Evolutionary conservation across 1,284 basidiomycete species (phyloP).

Genomic region (Ganoderma resinaceum): DNA sequence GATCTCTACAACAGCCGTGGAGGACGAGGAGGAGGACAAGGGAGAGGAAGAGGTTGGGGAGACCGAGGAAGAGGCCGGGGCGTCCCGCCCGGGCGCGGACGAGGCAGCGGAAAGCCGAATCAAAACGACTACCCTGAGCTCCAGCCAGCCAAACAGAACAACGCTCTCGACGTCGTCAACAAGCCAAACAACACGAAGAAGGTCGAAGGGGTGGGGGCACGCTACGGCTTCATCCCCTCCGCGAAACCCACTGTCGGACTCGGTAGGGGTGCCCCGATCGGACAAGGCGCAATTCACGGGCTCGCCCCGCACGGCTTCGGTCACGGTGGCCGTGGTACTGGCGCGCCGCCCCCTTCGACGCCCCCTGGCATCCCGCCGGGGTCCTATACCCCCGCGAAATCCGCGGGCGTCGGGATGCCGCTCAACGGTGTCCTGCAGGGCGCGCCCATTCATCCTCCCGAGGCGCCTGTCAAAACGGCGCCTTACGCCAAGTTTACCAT

Average conservation of each 20-base stretch:
- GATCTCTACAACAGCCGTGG: background rate
- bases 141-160: background rate
- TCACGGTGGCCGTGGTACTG: too few relatives aligned
- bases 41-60: background rate
- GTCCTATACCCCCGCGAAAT: background rate
- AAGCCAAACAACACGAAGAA: background rate
- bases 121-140: background rate
- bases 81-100: background rate
- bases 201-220: background rate
- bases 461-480: background rate
- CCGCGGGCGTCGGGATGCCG: background rate
- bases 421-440: background rate
- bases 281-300: background rate
- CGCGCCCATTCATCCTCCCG: background rate
- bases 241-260: background rate
- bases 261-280: background rate
- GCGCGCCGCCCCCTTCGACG: background rate
- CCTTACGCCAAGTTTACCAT: too few relatives aligned
- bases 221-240: background rate
- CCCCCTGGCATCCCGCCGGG: background rate
- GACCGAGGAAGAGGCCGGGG: background rate
- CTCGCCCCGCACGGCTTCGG: background rate
- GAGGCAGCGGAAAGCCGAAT: background rate
- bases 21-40: constrained; percentile 4
- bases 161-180: background rate